Base-by-base conservation (phyloP, 441 rosid genomes). In the Adansonia gregorii region DNA sequence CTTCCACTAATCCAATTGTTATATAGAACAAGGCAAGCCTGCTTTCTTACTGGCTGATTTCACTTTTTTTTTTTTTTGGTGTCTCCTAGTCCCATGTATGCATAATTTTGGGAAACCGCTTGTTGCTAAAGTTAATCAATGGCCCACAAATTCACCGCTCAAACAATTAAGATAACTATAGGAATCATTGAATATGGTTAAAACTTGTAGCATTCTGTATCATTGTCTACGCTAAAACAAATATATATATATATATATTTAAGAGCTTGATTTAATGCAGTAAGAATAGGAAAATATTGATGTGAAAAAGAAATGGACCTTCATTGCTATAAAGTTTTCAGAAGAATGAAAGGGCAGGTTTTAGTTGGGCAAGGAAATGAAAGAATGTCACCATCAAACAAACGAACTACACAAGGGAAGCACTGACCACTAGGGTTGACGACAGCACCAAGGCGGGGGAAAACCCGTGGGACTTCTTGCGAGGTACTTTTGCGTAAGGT, bases 1-100 rank as follows among this genome's bases (percentile, higher is more conserved):
- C 98, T 91, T 74, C 98, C 98, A 78, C 88, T 87, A 66, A 94
- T 88, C 97, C 98, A 94, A 56, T 91, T 96, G 80, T 92, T 94
- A 43, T 94, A 98, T 73, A 96, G 89, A 82, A 94, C 81, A 15
- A 87, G 84, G 75, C 94, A 96, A 19, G 85, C 93, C 73, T 61
- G 86, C 85, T 82, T 35, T 87, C 77, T 67, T 79, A n/a, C 99
- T 94, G 78, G 91, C 84, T 72, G 73, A 83, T 83, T 82, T 87
- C 31, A 93, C 92, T 54, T 89, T 84, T 74, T 83, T 74, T 79
- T 85, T 69, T 87, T 35, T 35, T 35, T 35, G 3, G 4, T 35
- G 39, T 35, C 83, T 98, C 98, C 93, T 17, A 94, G 66, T 63
- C 88, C 91, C 75, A 83, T 54, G 82, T 89, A 96, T 48, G 98